Conservation (phyloP, 1,284 basidiomycete genomes). For the Cutaneotrichosporon cutaneum region DNA sequence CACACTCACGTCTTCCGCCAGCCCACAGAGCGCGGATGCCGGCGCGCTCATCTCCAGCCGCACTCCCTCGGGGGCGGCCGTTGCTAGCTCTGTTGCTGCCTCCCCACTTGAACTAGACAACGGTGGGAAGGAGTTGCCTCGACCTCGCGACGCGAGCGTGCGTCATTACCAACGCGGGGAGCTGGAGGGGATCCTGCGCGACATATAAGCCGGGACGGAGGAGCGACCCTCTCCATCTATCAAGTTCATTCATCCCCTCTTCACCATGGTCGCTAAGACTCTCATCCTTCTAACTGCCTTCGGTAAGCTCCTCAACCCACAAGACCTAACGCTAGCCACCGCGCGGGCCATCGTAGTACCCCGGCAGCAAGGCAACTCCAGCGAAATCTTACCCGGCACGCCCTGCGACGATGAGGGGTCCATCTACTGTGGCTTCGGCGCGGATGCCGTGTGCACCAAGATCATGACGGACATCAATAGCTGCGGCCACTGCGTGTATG, state of each 20-base stretch:
- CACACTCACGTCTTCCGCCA: not conserved
- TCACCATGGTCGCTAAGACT: not conserved
- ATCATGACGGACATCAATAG: not conserved
- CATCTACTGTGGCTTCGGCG: too few species aligned
- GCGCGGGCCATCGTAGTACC: not conserved
- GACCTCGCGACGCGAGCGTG: not conserved
- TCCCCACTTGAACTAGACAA: not conserved
- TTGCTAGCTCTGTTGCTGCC: not conserved
- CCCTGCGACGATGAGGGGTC: too few species aligned
- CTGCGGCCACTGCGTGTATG: not conserved
- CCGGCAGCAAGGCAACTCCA: not conserved
- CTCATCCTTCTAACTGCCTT: not conserved
- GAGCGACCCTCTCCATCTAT: not conserved
- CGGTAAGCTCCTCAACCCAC: not conserved
- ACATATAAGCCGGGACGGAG: not conserved
- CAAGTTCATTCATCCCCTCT: not conserved
- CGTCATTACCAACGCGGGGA: too few species aligned
- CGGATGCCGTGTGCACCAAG: too few species aligned
- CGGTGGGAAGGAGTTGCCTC: not conserved
- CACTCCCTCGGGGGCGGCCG: not conserved
- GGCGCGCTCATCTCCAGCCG: not conserved
- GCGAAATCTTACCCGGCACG: too few species aligned
- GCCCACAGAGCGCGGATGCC: not conserved
- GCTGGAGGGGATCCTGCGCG: not conserved
- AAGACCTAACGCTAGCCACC: not conserved